Percentiles rank a stretch among this genome's conserved stretches.
These are phyloP conservation scores for Beauveria varroae DNA, from an alignment of 2,329 filamentous ascomycete species.

Conservation along the genomic window DNA sequence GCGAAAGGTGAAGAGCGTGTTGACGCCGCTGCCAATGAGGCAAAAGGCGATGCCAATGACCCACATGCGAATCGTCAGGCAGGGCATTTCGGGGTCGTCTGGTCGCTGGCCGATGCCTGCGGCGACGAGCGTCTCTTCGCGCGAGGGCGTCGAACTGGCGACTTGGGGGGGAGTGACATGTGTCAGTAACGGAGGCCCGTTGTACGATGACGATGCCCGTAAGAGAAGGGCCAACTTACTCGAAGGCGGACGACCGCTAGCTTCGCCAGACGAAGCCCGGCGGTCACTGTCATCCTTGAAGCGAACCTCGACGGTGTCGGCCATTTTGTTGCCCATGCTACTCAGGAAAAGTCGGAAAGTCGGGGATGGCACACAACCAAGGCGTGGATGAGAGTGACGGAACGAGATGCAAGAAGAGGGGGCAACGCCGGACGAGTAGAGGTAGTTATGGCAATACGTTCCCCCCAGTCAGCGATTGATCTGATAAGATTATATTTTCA, in stretches of 20 bases:
- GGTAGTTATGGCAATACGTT: background rate
- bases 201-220: no score
- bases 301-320: slow-evolving; percentile 4
- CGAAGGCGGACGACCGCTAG: background rate
- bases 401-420: background rate
- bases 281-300: background rate
- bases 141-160: slow-evolving; percentile 7
- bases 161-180: background rate
- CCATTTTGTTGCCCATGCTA: background rate
- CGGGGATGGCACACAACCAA: background rate
- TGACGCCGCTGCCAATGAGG: slow-evolving; percentile 28
- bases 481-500: slow-evolving; percentile 8
- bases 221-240: background rate
- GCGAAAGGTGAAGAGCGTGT: slow-evolving; percentile 33
- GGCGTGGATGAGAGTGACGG: background rate
- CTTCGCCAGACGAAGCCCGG: background rate
- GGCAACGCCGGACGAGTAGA: background rate
- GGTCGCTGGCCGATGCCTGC: slow-evolving; percentile 22
- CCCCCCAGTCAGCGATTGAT: slow-evolving; percentile 3
- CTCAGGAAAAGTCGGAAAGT: background rate
- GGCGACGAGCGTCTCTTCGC: slow-evolving; percentile 21
- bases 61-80: slow-evolving; percentile 33
- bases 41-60: slow-evolving; percentile 30
- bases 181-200: no score
- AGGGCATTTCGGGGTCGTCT: slow-evolving; percentile 23